Percentiles rank a stretch among this genome's conserved stretches.
phyloP scores from a whole-genome alignment of 2,329 filamentous ascomycete genomes.

The Neobulgaria alba region DNA sequence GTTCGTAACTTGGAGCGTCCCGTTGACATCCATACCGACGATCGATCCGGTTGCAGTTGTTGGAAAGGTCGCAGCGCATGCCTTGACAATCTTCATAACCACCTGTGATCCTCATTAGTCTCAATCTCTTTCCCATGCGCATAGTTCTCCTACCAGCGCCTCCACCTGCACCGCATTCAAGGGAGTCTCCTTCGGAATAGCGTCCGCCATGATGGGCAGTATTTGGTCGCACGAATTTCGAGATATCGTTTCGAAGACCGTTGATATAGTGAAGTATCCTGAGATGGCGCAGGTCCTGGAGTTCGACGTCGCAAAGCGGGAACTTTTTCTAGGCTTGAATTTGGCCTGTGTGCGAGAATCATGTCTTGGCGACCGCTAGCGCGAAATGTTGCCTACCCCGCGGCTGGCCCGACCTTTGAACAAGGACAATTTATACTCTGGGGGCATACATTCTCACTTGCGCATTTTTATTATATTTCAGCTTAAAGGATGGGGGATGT shows the following conservation, averaged over 20 bases:
- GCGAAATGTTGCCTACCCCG: not conserved
- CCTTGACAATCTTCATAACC: slow-evolving; percentile 97
- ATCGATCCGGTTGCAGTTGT: slow-evolving; percentile 83
- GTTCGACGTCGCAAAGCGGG: slow-evolving; percentile 1
- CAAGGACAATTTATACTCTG: no score
- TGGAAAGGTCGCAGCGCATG: slow-evolving; percentile 81
- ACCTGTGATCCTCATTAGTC: slow-evolving; percentile 46
- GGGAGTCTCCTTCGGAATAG: slow-evolving; percentile 52
- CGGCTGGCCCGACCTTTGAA: no score
- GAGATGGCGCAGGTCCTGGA: not conserved
- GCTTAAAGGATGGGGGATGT: no score
- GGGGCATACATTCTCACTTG: no score
- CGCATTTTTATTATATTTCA: no score
- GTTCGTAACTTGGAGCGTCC: slow-evolving; percentile 84
- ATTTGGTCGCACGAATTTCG: not conserved
- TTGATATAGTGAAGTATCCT: not conserved
- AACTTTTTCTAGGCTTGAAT: slow-evolving; percentile 2
- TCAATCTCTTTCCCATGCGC: slow-evolving; percentile 24
- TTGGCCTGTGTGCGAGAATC: slow-evolving; percentile 3
- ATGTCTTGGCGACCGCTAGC: not conserved
- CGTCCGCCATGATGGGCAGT: slow-evolving; percentile 45
- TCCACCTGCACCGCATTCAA: slow-evolving; percentile 88
- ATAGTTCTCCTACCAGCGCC: slow-evolving; percentile 63
- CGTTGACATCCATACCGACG: slow-evolving; percentile 84
- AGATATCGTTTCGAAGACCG: not conserved